Conservation (phyloP, 306 rosid species). For the Hippophae tibetana region DNA sequence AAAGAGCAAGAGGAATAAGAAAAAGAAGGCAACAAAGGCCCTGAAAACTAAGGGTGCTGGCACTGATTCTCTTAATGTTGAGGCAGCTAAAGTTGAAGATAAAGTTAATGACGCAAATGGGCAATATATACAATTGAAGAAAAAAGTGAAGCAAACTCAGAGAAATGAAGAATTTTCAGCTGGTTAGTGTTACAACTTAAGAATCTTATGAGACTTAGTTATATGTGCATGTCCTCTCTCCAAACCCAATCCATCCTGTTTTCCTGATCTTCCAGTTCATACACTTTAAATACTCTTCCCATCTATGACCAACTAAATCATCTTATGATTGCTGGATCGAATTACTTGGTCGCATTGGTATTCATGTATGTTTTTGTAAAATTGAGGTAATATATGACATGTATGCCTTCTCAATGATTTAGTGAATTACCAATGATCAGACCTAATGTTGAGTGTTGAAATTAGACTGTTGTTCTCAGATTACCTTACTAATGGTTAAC, state of each 20-base stretch:
- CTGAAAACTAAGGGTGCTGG: slow-evolving; percentile 6
- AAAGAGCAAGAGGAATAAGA: slow-evolving; percentile 27
- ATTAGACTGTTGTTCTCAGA: no score
- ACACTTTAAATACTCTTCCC: no score
- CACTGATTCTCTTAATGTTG: slow-evolving; percentile 8
- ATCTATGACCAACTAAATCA: no score
- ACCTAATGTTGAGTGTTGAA: no score
- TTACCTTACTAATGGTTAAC: no score
- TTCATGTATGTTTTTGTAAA: no score
- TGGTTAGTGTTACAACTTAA: slow-evolving; percentile 38
- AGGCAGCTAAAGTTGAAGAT: slow-evolving; percentile 14
- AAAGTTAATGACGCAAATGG: slow-evolving; percentile 7
- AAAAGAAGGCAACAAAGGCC: slow-evolving; percentile 11
- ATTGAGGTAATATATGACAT: no score
- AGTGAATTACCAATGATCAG: no score
- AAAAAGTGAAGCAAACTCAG: slow-evolving; percentile 19
- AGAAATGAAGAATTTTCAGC: slow-evolving; percentile 18
- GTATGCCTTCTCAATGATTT: no score
- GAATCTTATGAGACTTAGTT: background rate
- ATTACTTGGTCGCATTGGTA: no score
- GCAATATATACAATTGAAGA: slow-evolving; percentile 1
- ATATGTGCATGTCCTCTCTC: background rate
- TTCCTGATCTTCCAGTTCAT: background rate
- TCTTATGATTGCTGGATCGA: no score
- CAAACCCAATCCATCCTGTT: background rate